Evolutionary conservation across 192 early-diverging fungal species (phyloP).

Genomic region (Coemansia nantahalensis): DNA sequence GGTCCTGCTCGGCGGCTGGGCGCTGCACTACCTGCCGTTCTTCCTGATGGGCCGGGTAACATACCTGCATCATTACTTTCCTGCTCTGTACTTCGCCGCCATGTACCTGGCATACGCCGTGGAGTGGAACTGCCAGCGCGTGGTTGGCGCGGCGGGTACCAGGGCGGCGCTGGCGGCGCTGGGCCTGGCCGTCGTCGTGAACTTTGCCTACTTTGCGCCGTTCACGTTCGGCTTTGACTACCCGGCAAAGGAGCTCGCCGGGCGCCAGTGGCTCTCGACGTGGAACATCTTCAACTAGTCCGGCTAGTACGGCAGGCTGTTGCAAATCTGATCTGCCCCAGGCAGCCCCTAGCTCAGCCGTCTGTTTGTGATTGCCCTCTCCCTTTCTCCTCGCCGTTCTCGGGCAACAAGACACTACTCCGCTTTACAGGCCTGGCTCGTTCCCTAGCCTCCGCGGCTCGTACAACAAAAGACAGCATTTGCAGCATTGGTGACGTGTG

Average conservation of each 20-base stretch:
- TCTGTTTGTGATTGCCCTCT: too few species aligned
- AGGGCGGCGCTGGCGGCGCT: slow-evolving; percentile 8
- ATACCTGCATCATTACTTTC: slow-evolving; percentile 97
- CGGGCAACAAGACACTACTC: too few species aligned
- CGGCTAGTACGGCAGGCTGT: too few species aligned
- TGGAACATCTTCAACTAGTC: slow-evolving; percentile 70
- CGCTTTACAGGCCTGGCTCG: too few species aligned
- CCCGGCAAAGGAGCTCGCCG: slow-evolving; percentile 56
- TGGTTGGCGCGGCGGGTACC: background rate
- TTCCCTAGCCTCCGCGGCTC: too few species aligned
- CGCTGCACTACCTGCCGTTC: slow-evolving; percentile 92
- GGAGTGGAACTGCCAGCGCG: slow-evolving; percentile 66
- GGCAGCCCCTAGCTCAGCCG: too few species aligned
- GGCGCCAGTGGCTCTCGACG: slow-evolving; percentile 66
- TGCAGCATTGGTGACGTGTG: too few species aligned
- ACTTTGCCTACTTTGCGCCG: slow-evolving; percentile 77
- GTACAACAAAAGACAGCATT: too few species aligned
- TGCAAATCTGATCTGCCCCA: too few species aligned
- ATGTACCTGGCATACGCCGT: slow-evolving; percentile 71
- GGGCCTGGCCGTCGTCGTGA: slow-evolving; percentile 43
- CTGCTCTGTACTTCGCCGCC: slow-evolving; percentile 91
- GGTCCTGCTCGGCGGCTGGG: slow-evolving; percentile 83
- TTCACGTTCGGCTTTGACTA: slow-evolving; percentile 81
- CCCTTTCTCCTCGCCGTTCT: too few species aligned
- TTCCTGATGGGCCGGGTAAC: slow-evolving; percentile 95